Evolutionary conservation across 106 monocot species (phyloP).

Genomic region (Dioscorea zingiberensis): DNA sequence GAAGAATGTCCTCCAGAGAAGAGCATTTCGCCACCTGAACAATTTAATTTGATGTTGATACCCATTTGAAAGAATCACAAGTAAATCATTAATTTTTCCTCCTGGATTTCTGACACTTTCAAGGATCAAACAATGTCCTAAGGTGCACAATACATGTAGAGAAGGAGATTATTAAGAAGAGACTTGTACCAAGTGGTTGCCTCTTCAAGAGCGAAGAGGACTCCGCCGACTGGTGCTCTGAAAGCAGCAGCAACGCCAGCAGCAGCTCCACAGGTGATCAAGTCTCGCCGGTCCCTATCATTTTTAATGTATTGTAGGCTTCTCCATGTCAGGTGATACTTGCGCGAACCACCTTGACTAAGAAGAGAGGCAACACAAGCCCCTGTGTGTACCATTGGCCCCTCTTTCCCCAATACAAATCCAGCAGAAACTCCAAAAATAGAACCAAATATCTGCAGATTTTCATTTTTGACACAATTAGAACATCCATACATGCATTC

Average conservation of each 20-base stretch:
- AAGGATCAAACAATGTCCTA: too few relatives aligned
- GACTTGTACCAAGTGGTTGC: constrained; percentile 53
- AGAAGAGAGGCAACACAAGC: constrained; percentile 59
- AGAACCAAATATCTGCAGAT: constrained; percentile 59
- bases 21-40: constrained; percentile 62
- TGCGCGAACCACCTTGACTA: constrained; percentile 64
- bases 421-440: constrained; percentile 68
- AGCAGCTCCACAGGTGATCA: constrained; percentile 69
- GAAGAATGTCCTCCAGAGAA: constrained; percentile 68
- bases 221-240: constrained; percentile 63
- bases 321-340: constrained; percentile 53
- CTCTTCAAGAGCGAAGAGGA: constrained; percentile 81
- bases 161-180: too few relatives aligned
- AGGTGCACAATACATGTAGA: too few relatives aligned
- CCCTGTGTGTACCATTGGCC: constrained; percentile 75
- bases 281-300: constrained; percentile 51
- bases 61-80: background rate
- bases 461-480: too few relatives aligned
- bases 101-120: too few relatives aligned
- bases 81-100: too few relatives aligned
- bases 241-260: constrained; percentile 79
- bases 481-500: too few relatives aligned
- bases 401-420: constrained; percentile 72
- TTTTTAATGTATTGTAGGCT: constrained; percentile 70
- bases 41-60: too few relatives aligned